These are phyloP conservation scores for Cercospora berteroae DNA, from an alignment of 2,329 filamentous ascomycete genomes.

Conservation along the genomic window DNA sequence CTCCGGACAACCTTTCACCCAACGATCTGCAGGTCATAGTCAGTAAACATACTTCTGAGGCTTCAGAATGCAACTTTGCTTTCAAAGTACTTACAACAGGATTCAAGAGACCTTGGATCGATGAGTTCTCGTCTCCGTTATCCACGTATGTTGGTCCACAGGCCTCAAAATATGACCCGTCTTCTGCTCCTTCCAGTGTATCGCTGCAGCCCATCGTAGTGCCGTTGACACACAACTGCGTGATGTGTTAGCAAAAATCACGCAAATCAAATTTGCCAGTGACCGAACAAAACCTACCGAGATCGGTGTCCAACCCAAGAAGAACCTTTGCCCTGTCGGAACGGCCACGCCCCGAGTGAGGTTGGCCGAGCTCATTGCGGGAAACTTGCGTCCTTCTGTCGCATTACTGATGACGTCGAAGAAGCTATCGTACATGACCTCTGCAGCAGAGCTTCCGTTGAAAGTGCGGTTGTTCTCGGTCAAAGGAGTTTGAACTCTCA, in stretches of 20 bases:
- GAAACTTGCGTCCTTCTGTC: conserved; percentile 9
- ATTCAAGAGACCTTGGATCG: conserved; percentile 2
- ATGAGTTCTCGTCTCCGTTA: neutral
- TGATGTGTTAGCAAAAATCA: neutral
- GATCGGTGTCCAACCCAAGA: conserved; percentile 4
- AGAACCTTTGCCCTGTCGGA: neutral
- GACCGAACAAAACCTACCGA: neutral
- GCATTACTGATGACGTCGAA: conserved; percentile 15
- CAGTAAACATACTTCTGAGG: neutral
- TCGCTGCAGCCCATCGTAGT: conserved; percentile 14
- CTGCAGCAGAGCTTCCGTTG: conserved; percentile 19
- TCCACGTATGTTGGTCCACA: conserved; percentile 20
- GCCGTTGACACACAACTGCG: conserved; percentile 18
- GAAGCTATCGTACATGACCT: conserved; percentile 16
- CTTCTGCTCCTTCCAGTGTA: conserved; percentile 10
- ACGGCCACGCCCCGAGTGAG: neutral
- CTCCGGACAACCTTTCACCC: neutral
- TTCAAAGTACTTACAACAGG: neutral
- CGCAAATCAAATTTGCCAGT: neutral
- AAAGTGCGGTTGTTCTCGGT: conserved; percentile 18
- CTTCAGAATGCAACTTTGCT: neutral
- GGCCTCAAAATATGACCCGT: conserved; percentile 11
- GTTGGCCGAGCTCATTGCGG: conserved; percentile 17
- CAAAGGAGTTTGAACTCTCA: conserved; percentile 8
- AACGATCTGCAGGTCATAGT: neutral